Base-by-base conservation (phyloP, 78 protist species). In the Dictyostelium citrinum region DNA sequence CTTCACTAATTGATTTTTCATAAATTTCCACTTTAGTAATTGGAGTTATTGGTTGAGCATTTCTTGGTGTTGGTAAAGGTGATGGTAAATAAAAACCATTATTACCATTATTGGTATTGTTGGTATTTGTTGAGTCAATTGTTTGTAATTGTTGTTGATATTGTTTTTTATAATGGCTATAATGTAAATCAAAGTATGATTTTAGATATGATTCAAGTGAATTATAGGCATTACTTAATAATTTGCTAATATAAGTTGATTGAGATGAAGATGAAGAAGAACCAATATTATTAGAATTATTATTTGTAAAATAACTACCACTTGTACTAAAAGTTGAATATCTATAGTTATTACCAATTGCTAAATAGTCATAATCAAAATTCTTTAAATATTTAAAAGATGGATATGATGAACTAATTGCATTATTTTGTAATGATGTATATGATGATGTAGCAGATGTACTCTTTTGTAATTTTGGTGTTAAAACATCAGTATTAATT, bases 381-480 rank as follows among this genome's bases (percentile, higher is more conserved):
- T 70, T 27, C n/a, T 70, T 70, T 70, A 20, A 33, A 70, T 70
- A 29, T 70, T 70, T 70, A 33, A 70, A 33, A 33, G 77, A 31
- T 33, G 77, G 77, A 70, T 14, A 70, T 17, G 77, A 70, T 70
- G 77, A 33, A 70, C 77, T 31, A 12, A 70, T 31, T 33, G 22
- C 8, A 70, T 33, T 70, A 17, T 70, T 64, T 64, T 64, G 72
- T 22, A 11, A 27, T 27, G 72, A 27, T 24, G 72, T 70, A 70
- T 70, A 70, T 31, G 77, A 12, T 31, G 77, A 70, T 4, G 20
- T 70, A 14, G 77, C 39, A 5, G 77, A 70, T 33, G 77, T 31
- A 33, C 77, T 70, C 14, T 70, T 70, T 70, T 70, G 77, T 70
- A 70, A 70, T 70, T 16, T 33, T 70, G 77, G 77, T 29, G 22